A percentile compares a stretch with the other conserved stretches of the same genome.
Evolutionary conservation across 176 grass and related monocot species (phyloP).

Genomic region (Aegilops umbellulata): DNA sequence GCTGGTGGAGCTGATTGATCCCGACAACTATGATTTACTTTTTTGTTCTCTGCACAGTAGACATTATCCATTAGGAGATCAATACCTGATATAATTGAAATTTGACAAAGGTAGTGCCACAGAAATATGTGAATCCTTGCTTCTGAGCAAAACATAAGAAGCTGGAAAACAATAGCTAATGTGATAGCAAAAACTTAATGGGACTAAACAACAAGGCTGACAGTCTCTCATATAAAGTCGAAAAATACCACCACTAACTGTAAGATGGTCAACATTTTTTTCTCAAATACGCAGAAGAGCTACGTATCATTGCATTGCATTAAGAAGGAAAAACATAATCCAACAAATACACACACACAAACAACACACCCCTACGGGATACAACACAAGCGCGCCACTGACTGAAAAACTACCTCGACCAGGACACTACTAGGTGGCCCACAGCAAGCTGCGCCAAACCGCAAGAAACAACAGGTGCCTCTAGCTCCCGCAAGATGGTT

Average conservation of each 20-base stretch:
- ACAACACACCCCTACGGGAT: too few relatives aligned
- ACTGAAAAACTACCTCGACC: too few relatives aligned
- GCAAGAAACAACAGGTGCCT: too few relatives aligned
- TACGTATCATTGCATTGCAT: too few relatives aligned
- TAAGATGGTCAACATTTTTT: neutral
- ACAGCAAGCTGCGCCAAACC: too few relatives aligned
- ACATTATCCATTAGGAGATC: conserved; percentile 12
- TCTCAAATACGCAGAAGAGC: too few relatives aligned
- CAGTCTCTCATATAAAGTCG: neutral
- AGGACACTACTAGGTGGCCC: too few relatives aligned
- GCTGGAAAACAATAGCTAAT: neutral
- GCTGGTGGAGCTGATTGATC: conserved; percentile 52
- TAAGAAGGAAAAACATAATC: too few relatives aligned
- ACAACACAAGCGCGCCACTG: too few relatives aligned
- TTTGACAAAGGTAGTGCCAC: neutral
- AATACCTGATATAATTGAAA: conserved; percentile 31
- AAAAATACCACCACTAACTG: neutral
- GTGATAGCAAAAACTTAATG: neutral
- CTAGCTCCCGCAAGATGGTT: too few relatives aligned
- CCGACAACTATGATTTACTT: conserved; percentile 48
- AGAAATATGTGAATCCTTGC: neutral
- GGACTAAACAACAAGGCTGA: neutral
- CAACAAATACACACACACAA: too few relatives aligned
- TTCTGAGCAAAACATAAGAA: neutral
- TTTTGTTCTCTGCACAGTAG: conserved; percentile 66